Conservation (phyloP, 2,329 filamentous ascomycete species). For the Ophiosphaerella narmari region DNA sequence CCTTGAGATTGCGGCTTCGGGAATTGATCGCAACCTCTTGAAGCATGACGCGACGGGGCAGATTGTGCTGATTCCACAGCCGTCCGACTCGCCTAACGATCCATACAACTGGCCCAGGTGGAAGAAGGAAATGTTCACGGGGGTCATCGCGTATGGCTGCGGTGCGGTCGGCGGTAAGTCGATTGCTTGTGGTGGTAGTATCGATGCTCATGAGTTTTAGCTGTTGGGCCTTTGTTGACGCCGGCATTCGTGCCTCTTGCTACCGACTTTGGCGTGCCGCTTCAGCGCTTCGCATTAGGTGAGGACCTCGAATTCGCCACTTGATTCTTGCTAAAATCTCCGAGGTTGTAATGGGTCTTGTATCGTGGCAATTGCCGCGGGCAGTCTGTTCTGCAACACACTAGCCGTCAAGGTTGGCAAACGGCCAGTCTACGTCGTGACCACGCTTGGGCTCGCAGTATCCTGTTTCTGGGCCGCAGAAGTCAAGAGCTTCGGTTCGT, state of each 20-base stretch:
- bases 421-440: constrained; percentile 24
- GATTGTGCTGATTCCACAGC: constrained; percentile 59
- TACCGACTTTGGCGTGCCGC: constrained; percentile 19
- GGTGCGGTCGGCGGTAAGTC: constrained; percentile 19
- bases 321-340: no score
- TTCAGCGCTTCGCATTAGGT: constrained; percentile 18
- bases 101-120: constrained; percentile 57
- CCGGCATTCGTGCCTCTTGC: constrained; percentile 29
- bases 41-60: constrained; percentile 33
- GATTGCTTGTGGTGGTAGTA: no score
- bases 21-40: constrained; percentile 19
- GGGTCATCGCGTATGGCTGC: constrained; percentile 28
- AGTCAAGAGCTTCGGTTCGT: constrained; percentile 22
- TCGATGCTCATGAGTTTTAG: background rate
- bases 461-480: constrained; percentile 31
- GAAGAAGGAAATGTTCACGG: constrained; percentile 33
- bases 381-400: constrained; percentile 27
- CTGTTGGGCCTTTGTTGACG: constrained; percentile 28
- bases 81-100: constrained; percentile 54
- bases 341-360: constrained; percentile 24
- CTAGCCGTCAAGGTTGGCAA: constrained; percentile 28
- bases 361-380: constrained; percentile 24
- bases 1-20: constrained; percentile 13
- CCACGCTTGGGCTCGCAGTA: constrained; percentile 23
- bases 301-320: no score